Evolutionary conservation across 148 eudicot genomes (phyloP), one percentile per base, ranked within the genome.

Genomic region (Talinum fruticosum): DNA sequence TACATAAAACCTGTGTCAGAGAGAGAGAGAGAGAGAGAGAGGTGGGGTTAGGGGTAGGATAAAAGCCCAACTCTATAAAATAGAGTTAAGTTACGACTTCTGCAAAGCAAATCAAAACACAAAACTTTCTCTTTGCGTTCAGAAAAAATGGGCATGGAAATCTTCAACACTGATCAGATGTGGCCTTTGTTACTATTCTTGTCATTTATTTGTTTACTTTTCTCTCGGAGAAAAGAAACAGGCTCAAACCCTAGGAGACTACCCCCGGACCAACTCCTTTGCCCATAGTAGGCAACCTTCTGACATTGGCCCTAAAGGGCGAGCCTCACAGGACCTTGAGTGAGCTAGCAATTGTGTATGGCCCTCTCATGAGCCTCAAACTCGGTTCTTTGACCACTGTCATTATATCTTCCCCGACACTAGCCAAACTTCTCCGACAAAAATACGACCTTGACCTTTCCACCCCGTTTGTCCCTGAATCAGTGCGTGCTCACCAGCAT

Each of bases 331-430:
- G 35, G 36, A 26, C 23, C 61, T 70, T 86, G 2, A 73, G 86
- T 26, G 34, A 73, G 36, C 82, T 26, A 77, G 77, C 3, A 65
- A 23, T 0, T 67, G n/a, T n/a, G n/a, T n/a, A 86, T 75, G 89
- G 87, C 62, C 85, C 85, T 7, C 78, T 86, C 30, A 86, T 84
- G 85, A 54, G 74, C 78, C 80, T 80, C 14, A 82, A 84, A 66
- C 76, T 86, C n/a, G 88, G 88, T 19, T 45, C 54, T 28, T 15
- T 80, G 8, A 77, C 78, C 61, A 80, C 89, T 1, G 54, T 86
- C 0, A 82, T 86, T 47, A 75, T 84, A 12, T 76, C 86, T 41
- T 86, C 85, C 5, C 30, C 87, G 14, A 32, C 38, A 44, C 45
- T 82, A 35, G 89, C 89, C 16, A 77, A 79, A 71, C 72, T 84